These are phyloP conservation scores for Geranium brycei DNA, from an alignment of 345 rosid species.

Conservation along the genomic window DNA sequence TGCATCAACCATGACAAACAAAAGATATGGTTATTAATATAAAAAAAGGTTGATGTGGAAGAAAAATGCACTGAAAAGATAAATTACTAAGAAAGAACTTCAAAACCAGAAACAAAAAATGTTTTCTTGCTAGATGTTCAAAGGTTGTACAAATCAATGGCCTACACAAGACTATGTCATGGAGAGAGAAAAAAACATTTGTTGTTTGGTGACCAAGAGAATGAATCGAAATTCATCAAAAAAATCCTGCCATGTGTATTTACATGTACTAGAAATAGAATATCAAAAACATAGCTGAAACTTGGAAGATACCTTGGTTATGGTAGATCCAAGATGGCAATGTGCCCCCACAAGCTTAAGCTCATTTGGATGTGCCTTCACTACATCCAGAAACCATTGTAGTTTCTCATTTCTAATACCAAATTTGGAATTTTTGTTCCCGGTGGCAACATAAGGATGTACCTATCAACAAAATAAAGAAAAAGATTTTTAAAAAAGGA, in stretches of 20 bases:
- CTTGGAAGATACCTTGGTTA: constrained; percentile 56
- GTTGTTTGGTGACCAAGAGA: too few species aligned
- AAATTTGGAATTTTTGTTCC: constrained; percentile 94
- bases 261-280: too few species aligned
- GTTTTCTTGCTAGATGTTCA: too few species aligned
- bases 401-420: constrained; percentile 97
- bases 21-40: neutral
- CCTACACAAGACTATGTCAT: too few species aligned
- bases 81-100: neutral
- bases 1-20: neutral
- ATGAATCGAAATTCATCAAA: too few species aligned
- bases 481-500: neutral
- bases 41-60: too few species aligned
- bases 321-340: constrained; percentile 97
- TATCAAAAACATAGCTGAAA: too few species aligned
- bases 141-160: too few species aligned
- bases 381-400: constrained; percentile 96
- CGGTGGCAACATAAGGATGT: constrained; percentile 96
- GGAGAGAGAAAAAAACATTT: too few species aligned
- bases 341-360: constrained; percentile 92
- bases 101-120: too few species aligned
- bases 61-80: too few species aligned
- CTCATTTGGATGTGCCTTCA: constrained; percentile 74
- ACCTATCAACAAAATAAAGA: constrained; percentile 31
- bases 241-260: too few species aligned